phyloP scores from a whole-genome alignment of 176 grass and related monocot genomes.

The Avena sativa region DNA sequence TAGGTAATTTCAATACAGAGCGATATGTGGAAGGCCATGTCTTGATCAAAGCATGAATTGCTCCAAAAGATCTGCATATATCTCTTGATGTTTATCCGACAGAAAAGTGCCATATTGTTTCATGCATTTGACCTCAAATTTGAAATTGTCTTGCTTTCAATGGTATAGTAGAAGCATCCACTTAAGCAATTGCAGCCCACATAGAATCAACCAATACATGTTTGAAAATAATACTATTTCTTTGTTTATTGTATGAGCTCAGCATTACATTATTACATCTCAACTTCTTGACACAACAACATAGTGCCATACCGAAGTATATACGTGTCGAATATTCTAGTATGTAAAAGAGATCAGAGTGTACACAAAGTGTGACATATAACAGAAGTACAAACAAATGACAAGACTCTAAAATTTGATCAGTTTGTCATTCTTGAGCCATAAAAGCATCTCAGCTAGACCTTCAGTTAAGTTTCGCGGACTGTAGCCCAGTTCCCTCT shows the following conservation, averaged over 20 bases:
- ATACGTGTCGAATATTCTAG: constrained; percentile 9
- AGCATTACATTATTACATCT: constrained; percentile 13
- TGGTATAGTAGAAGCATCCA: not conserved
- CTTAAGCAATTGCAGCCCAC: not conserved
- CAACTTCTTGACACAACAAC: constrained; percentile 15
- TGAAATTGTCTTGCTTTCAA: not conserved
- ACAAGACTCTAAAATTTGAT: constrained; percentile 64
- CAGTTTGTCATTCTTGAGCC: constrained; percentile 74
- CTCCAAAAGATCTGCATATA: not conserved
- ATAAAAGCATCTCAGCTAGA: constrained; percentile 73
- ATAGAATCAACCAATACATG: not conserved
- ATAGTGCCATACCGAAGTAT: constrained; percentile 25
- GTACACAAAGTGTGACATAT: constrained; percentile 2
- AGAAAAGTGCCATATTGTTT: not conserved
- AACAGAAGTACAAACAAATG: not conserved
- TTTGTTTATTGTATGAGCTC: not conserved
- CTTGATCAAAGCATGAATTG: not conserved
- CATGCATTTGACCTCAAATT: constrained; percentile 1
- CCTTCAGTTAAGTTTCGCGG: constrained; percentile 88
- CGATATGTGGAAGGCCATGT: not conserved
- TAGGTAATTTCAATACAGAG: not conserved
- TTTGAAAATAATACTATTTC: not conserved
- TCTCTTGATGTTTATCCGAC: not conserved
- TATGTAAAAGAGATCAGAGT: not conserved
- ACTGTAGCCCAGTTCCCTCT: constrained; percentile 66